Evolutionary conservation across 176 grass and related monocot genomes (phyloP).

Genomic region (Musa beccarii): DNA sequence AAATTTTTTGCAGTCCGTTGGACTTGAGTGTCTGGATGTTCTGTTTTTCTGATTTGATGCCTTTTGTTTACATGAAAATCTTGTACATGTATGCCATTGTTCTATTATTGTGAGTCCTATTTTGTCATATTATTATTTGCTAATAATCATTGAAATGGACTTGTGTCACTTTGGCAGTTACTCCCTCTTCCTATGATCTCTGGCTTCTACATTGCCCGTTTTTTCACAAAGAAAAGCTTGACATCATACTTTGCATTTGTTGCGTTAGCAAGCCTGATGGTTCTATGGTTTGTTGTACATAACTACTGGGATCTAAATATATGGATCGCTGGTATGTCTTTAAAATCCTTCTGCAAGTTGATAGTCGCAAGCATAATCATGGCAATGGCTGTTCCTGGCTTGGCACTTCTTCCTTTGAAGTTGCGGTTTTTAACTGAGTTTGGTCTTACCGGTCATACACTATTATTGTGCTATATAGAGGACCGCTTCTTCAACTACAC

Average conservation of each 20-base stretch:
- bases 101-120: not conserved
- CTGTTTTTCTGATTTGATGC: not conserved
- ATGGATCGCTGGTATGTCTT: slow-evolving; percentile 92
- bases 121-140: not conserved
- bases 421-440: slow-evolving; percentile 69
- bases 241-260: slow-evolving; percentile 99
- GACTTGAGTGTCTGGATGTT: not conserved
- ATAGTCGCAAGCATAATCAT: slow-evolving; percentile 67
- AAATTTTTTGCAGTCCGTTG: too few species aligned
- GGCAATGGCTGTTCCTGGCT: slow-evolving; percentile 84
- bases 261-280: slow-evolving; percentile 76
- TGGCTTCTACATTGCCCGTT: slow-evolving; percentile 75
- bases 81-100: not conserved
- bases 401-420: slow-evolving; percentile 72
- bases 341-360: slow-evolving; percentile 91
- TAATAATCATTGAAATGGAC: not conserved
- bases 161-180: slow-evolving; percentile 42
- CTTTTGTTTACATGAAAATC: not conserved
- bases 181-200: slow-evolving; percentile 81
- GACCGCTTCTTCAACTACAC: slow-evolving; percentile 86
- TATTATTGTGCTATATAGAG: slow-evolving; percentile 86
- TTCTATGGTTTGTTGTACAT: slow-evolving; percentile 95
- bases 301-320: slow-evolving; percentile 99
- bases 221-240: slow-evolving; percentile 96
- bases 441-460: slow-evolving; percentile 78